Percentiles rank a stretch among this genome's conserved stretches.
These are phyloP conservation scores for Amaranthus palmeri DNA, from an alignment of 148 eudicot species.

Conservation along the genomic window DNA sequence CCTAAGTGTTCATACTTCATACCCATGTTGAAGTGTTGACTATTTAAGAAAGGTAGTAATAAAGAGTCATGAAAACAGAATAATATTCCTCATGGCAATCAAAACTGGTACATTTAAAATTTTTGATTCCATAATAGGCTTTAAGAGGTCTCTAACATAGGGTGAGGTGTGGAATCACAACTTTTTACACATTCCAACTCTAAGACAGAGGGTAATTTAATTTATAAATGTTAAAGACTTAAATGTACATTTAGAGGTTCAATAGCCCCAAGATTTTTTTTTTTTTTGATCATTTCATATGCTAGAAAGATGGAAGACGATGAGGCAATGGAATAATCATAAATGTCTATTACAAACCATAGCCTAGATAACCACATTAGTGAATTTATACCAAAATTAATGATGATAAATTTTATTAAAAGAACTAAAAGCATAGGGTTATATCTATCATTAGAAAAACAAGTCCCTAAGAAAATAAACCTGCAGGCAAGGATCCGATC, in stretches of 20 bases:
- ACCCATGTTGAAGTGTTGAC: neutral
- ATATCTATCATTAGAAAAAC: neutral
- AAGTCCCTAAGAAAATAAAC: constrained; percentile 31
- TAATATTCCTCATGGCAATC: neutral
- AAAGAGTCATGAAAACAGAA: no score
- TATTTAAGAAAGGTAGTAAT: no score
- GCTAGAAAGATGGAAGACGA: neutral
- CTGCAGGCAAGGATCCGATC: constrained; percentile 96
- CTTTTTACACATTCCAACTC: constrained; percentile 1
- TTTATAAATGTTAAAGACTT: neutral
- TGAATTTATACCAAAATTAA: neutral
- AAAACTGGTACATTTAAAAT: neutral
- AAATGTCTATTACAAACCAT: neutral
- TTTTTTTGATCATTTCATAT: neutral
- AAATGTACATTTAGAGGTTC: neutral
- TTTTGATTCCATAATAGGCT: neutral
- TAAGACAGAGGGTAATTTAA: neutral
- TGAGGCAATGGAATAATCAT: neutral
- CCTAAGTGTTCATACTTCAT: neutral
- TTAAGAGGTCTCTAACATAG: neutral
- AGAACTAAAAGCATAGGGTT: constrained; percentile 7
- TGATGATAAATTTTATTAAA: neutral
- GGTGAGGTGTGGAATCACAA: neutral
- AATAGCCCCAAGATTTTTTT: neutral
- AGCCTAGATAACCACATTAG: neutral